These are phyloP conservation scores for Termitomyces eurrhizus DNA, from an alignment of 768 basidiomycete genomes.

Conservation along the genomic window DNA sequence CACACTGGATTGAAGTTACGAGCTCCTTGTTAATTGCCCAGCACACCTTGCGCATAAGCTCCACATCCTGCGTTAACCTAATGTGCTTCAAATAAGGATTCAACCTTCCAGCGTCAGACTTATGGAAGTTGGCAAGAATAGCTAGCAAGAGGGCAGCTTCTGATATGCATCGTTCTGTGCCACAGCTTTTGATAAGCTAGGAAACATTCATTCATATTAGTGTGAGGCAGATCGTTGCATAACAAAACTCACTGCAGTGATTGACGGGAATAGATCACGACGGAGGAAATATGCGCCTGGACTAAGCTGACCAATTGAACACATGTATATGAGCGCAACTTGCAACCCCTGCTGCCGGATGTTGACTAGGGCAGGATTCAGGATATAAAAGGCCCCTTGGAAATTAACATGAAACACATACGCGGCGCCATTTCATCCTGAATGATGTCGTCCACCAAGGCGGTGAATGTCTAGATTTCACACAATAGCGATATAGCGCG, in stretches of 20 bases:
- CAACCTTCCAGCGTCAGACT: conserved; percentile 64
- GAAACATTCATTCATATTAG: not conserved
- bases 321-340: conserved; percentile 53
- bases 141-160: conserved; percentile 59
- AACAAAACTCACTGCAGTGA: conserved; percentile 37
- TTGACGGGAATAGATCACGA: conserved; percentile 53
- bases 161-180: conserved; percentile 53
- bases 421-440: conserved; percentile 43
- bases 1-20: conserved; percentile 48
- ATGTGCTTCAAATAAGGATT: conserved; percentile 63
- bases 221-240: not conserved
- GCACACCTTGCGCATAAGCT: conserved; percentile 53
- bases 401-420: conserved; percentile 18
- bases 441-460: conserved; percentile 43
- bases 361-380: conserved; percentile 28
- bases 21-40: conserved; percentile 54
- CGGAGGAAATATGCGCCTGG: conserved; percentile 71
- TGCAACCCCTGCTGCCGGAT: conserved; percentile 54
- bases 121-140: conserved; percentile 67
- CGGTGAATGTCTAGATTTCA: conserved; percentile 41
- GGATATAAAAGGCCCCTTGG: not conserved
- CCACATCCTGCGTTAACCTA: conserved; percentile 40
- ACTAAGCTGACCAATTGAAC: conserved; percentile 59
- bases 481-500: not conserved
- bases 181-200: conserved; percentile 53